Evolutionary conservation across 2,329 filamentous ascomycete genomes (phyloP), one percentile per base, ranked within the genome.

Genomic region (Fusarium lateritium): DNA sequence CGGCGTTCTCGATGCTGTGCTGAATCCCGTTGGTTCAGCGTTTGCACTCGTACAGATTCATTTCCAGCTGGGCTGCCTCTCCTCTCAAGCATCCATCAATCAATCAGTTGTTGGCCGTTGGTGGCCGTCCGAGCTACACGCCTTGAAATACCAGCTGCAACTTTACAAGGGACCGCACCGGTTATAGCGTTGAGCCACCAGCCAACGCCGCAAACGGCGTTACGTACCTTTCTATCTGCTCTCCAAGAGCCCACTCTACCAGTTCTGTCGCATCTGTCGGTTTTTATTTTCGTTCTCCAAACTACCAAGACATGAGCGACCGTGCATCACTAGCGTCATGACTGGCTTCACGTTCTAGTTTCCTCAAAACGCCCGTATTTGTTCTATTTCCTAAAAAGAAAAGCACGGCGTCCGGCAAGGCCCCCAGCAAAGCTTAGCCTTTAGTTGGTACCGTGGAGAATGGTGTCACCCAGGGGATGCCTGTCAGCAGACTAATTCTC

Each of bases 391-490:
- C 49, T 57, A 62, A 73, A 70, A 66, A 63, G 51, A 49, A 69
- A 65, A 21, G 36, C 57, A 59, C 60, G 53, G 67, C 62, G 60
- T 55, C 56, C 58, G 61, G 56, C 58, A 72, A 57, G 31, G 42
- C 55, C 56, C 62, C 69, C 46, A 71, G 61, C 56, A 61, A 71
- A 73, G 71, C 65, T 71, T 72, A 73, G 71, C 67, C 58, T 56
- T 60, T 24, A 36, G 17, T 36, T 62, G 67, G 60, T 46, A 70
- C 58, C 55, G 61, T 64, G 67, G 67, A 60, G 57, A 72, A 71
- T 62, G 60, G 67, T 71, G 55, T 65, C 62, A 70, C 59, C 59
- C 62, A 47, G 56, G n/a, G 44, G 53, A 57, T 56, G 56, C 51
- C 51, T 58, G 68, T 61, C 59, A 59, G 28, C 38, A 57, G 50